These are phyloP conservation scores for Pyrenophora teres DNA, from an alignment of 2,329 filamentous ascomycete genomes.

Conservation along the genomic window DNA sequence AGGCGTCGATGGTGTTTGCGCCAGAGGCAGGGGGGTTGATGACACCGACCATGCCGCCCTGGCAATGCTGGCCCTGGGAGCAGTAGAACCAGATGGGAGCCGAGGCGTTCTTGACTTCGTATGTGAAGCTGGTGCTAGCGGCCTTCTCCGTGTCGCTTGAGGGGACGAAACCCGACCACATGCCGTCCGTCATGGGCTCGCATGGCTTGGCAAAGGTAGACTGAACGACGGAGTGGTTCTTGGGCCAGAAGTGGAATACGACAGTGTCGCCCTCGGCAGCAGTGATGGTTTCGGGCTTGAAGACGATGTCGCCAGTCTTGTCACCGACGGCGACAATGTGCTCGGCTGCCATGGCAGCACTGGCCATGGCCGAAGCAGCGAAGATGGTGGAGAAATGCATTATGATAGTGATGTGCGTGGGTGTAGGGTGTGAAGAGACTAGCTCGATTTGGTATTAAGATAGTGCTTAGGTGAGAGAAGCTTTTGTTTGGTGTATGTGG, in stretches of 20 bases:
- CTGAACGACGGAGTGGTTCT: conserved; percentile 48
- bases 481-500: conserved; percentile 32
- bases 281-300: conserved; percentile 42
- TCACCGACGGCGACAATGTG: conserved; percentile 42
- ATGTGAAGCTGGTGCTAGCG: conserved; percentile 37
- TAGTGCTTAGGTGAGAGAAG: conserved; percentile 19
- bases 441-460: conserved; percentile 37
- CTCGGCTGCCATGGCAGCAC: conserved; percentile 39
- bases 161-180: conserved; percentile 48
- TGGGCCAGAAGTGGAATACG: conserved; percentile 47
- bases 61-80: conserved; percentile 47
- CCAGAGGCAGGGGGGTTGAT: conserved; percentile 43
- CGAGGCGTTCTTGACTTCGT: conserved; percentile 43
- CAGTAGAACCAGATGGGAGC: conserved; percentile 50
- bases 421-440: conserved; percentile 29
- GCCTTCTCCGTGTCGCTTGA: conserved; percentile 28
- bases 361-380: conserved; percentile 37
- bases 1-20: conserved; percentile 29
- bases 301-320: conserved; percentile 32
- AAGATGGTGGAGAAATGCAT: conserved; percentile 48
- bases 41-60: conserved; percentile 48
- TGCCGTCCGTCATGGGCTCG: conserved; percentile 38
- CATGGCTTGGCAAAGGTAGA: conserved; percentile 43
- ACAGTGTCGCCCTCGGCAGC: conserved; percentile 46
- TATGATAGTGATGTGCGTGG: conserved; percentile 33